Conservation (phyloP, 2,329 filamentous ascomycete species). For the Penicillium palitans region DNA sequence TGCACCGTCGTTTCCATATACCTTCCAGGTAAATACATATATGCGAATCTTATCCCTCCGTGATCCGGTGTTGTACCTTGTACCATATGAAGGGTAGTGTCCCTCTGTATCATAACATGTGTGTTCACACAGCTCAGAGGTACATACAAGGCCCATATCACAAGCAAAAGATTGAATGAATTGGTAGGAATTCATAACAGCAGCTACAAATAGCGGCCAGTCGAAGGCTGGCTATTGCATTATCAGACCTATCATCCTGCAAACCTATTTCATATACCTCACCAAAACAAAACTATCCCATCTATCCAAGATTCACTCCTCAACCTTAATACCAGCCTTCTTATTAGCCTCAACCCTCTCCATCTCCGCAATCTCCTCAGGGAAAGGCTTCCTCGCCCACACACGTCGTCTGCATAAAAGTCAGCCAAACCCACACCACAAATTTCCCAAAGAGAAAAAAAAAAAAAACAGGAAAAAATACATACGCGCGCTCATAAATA, state of each 20-base stretch:
- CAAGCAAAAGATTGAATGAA: neutral
- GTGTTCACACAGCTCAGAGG: neutral
- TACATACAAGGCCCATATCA: neutral
- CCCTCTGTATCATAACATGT: no score
- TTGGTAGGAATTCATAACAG: neutral
- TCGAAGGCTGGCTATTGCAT: neutral
- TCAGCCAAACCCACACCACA: neutral
- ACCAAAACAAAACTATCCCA: neutral
- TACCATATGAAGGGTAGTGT: no score
- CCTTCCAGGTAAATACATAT: neutral
- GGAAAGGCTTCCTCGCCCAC: conserved; percentile 15
- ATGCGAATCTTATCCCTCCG: neutral
- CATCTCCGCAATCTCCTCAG: neutral
- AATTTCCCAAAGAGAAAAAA: neutral
- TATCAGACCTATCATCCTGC: neutral
- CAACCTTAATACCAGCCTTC: neutral
- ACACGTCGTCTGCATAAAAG: conserved; percentile 16
- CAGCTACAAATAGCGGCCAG: neutral
- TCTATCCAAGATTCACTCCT: neutral
- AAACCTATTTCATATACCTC: neutral
- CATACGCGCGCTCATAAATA: conserved; percentile 23
- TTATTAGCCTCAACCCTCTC: neutral
- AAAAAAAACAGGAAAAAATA: neutral
- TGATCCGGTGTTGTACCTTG: neutral
- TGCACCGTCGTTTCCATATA: no score